phyloP scores from a whole-genome alignment of 192 early-diverging fungal genomes.

The Physocladia obscura region DNA sequence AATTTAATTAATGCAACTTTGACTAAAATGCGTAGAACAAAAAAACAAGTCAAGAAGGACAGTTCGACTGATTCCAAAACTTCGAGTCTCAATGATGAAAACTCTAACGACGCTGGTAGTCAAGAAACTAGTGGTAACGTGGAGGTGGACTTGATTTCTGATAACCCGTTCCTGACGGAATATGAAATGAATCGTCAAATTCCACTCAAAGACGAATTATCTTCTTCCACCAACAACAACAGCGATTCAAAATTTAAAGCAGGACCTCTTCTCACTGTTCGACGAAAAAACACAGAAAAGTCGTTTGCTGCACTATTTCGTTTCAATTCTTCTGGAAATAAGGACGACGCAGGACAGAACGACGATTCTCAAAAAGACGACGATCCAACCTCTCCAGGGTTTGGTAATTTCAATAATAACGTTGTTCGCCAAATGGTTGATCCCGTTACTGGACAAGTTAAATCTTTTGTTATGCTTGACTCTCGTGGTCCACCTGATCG shows the following conservation, averaged over 20 bases:
- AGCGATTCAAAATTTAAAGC: background rate
- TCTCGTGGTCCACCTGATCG: conserved; percentile 9
- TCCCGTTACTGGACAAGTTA: conserved; percentile 15
- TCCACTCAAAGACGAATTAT: conserved; percentile 9
- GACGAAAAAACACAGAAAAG: background rate
- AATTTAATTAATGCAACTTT: conserved; percentile 8
- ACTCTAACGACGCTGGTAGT: background rate
- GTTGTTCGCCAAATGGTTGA: conserved; percentile 1
- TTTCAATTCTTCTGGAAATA: too few species aligned
- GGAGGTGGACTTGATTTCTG: background rate
- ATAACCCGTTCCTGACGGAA: conserved; percentile 18
- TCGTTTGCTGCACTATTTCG: background rate
- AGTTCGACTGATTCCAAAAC: background rate
- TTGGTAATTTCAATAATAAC: background rate
- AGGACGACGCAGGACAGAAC: background rate
- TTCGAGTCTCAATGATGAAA: background rate
- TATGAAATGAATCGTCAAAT: background rate
- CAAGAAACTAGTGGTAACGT: background rate
- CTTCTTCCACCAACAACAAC: background rate
- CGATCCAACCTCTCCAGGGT: background rate
- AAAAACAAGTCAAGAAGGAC: background rate
- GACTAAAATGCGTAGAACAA: background rate
- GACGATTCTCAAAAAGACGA: background rate
- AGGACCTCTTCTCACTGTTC: background rate
- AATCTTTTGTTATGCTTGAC: conserved; percentile 13